Conservation (phyloP, 1,284 basidiomycete genomes). For the Melanopsichium pennsylvanicum region DNA sequence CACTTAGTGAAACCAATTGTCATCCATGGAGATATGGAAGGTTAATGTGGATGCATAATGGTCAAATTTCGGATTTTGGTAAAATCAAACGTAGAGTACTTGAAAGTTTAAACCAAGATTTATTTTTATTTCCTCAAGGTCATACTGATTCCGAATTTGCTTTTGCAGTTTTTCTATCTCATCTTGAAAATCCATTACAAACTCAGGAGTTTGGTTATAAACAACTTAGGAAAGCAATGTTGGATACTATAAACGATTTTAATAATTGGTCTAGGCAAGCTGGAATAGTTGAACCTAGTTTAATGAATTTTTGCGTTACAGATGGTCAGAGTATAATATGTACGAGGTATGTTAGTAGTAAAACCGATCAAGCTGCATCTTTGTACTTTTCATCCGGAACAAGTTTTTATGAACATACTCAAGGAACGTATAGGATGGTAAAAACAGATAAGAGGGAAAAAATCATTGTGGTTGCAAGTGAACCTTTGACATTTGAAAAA, state of each 20-base stretch:
- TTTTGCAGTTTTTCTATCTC: conserved; percentile 59
- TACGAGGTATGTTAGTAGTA: conserved; percentile 91
- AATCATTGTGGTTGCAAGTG: conserved; percentile 78
- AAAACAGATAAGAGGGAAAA: conserved; percentile 93
- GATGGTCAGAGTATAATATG: conserved; percentile 92
- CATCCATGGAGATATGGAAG: conserved; percentile 62
- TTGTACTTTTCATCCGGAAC: conserved; percentile 95
- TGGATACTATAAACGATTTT: conserved; percentile 56
- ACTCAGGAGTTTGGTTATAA: conserved; percentile 42
- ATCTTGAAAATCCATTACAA: conserved; percentile 42
- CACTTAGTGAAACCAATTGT: conserved; percentile 61
- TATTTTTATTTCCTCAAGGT: conserved; percentile 60
- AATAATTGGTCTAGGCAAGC: conserved; percentile 55
- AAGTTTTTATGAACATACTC: conserved; percentile 80
- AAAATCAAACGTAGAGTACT: conserved; percentile 57
- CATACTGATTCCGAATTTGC: conserved; percentile 61
- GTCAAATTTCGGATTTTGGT: conserved; percentile 56
- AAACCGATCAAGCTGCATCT: conserved; percentile 89
- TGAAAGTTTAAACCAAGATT: conserved; percentile 47
- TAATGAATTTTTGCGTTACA: conserved; percentile 95
- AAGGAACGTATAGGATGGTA: conserved; percentile 68
- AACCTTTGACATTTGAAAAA: conserved; percentile 72
- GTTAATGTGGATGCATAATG: conserved; percentile 65
- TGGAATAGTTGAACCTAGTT: conserved; percentile 72
- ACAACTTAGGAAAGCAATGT: conserved; percentile 52